Base-by-base conservation (phyloP, 208 protist species). In the Crithidia bombi region DNA sequence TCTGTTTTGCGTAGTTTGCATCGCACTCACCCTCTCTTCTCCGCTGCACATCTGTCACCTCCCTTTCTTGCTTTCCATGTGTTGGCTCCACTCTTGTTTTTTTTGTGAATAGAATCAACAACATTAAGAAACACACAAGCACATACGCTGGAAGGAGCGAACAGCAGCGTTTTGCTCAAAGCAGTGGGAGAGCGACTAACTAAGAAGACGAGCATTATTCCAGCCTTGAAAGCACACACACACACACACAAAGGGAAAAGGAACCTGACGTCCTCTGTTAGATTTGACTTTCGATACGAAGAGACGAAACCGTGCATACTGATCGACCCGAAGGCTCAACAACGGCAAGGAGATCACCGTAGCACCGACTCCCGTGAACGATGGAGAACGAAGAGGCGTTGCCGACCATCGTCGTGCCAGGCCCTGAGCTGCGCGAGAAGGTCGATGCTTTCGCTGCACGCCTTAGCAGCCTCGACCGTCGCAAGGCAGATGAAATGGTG, bases 401-500 rank as follows among this genome's bases (percentile, higher is more conserved):
- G 26, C 69, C 87, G n/a, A 85, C 73, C 38, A 90, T 96, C 54
- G 81, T 96, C 44, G 77, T 84, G 12, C 91, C 91, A 0, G 91
- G 91, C 35, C 91, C 91, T 15, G 89, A 94, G 78, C 67, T 96
- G 55, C 79, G 82, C 17, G 74, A 80, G 38, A 91, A 91, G 72
- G 87, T 96, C 33, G 82, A 94, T 44, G 65, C 73, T 9, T 84
- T 92, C 14, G 91, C 91, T 1, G 86, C 85, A 23, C 81, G 81
- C 28, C 84, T 96, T 1, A 91, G 85, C 23, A 77, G 66, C 38
- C 69, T 81, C 10, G 89, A 93, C 28, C 92, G 91, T 56, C 81
- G 79, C 32, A 85, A 91, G 61, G 84, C 88, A 3, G 89, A 94
- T 46, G 82, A 93, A 68, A 91, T 90, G 77, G 77, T 94, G 59